Percentiles rank a stretch among this genome's conserved stretches.
Conservation (phyloP, 2,329 filamentous ascomycete genomes). For the Diplocarpon rosae region DNA sequence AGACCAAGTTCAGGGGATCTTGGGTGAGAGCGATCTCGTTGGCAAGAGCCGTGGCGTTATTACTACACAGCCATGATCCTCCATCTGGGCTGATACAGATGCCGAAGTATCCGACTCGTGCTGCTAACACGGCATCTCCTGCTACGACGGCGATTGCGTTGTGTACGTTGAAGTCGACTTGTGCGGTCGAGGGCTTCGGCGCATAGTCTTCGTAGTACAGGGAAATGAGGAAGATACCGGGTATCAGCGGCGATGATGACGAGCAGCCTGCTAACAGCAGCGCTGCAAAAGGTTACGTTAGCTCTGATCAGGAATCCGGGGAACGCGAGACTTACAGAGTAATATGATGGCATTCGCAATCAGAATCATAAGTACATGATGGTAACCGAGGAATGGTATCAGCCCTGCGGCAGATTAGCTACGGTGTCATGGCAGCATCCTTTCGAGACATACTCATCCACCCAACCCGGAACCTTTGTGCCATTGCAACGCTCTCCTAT, state of each 20-base stretch:
- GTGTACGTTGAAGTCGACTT: constrained; percentile 82
- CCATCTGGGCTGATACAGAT: constrained; percentile 91
- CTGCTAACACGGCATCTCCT: constrained; percentile 70
- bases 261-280: constrained; percentile 90
- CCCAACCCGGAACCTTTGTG: constrained; percentile 24
- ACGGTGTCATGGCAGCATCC: constrained; percentile 3
- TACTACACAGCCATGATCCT: constrained; percentile 87
- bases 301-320: constrained; percentile 2
- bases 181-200: constrained; percentile 69
- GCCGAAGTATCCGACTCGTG: constrained; percentile 93
- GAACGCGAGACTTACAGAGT: constrained; percentile 60
- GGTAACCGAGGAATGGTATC: constrained; percentile 60
- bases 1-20: constrained; percentile 93
- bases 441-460: constrained; percentile 24
- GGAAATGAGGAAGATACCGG: constrained; percentile 94
- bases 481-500: constrained; percentile 18
- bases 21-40: constrained; percentile 83
- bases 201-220: constrained; percentile 83
- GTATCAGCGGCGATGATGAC: constrained; percentile 88
- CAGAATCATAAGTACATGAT: constrained; percentile 93
- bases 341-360: constrained; percentile 91
- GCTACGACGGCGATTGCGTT: constrained; percentile 85
- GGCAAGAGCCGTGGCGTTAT: constrained; percentile 89
- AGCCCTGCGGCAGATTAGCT: constrained; percentile 36
- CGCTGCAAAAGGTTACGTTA: constrained; percentile 44